phyloP scores from a whole-genome alignment of 345 rosid species.

The Rhodamnia rubescens region DNA sequence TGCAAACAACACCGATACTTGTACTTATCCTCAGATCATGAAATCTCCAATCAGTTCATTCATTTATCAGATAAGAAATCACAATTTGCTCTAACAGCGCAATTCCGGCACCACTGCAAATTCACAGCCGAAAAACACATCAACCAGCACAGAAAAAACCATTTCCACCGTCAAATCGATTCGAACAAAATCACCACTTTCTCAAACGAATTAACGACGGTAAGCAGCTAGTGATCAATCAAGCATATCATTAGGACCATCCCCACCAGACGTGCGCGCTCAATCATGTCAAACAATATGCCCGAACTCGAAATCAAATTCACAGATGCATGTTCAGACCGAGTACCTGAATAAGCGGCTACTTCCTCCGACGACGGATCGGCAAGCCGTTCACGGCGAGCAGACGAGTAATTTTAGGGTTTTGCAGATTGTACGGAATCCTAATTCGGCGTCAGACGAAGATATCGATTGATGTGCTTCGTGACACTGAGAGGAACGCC shows the following conservation, averaged over 20 bases:
- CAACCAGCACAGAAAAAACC: neutral
- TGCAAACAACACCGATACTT: neutral
- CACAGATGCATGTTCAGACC: neutral
- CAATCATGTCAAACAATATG: neutral
- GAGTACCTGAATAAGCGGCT: neutral
- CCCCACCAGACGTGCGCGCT: neutral
- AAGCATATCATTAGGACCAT: neutral
- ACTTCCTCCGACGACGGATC: neutral
- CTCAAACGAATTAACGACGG: neutral
- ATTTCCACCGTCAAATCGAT: neutral
- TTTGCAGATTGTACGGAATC: neutral
- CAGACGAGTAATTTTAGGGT: neutral
- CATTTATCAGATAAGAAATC: neutral
- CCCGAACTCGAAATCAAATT: neutral
- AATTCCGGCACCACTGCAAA: neutral
- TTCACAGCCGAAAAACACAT: neutral
- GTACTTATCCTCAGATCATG: neutral
- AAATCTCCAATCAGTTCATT: neutral
- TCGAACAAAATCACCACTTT: neutral
- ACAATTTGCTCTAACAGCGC: neutral
- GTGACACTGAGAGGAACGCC: neutral
- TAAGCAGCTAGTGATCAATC: neutral
- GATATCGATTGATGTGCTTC: neutral
- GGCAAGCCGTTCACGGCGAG: neutral
- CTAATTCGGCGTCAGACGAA: neutral